Base-by-base conservation (phyloP, 305 asterid species). In the Rubia tinctorum region DNA sequence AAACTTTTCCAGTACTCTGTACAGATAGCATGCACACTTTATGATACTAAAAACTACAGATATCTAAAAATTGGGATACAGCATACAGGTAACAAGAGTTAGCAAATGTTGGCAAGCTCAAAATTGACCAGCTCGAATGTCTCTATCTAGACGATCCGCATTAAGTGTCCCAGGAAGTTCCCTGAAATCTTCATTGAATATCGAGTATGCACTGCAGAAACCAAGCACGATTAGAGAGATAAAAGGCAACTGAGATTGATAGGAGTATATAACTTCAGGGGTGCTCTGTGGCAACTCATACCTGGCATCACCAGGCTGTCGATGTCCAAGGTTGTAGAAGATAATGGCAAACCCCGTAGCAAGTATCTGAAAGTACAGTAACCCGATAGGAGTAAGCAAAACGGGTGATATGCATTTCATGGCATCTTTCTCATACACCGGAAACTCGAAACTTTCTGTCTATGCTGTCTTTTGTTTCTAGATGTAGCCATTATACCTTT, bases 151-250 rank as follows among this genome's bases (percentile, higher is more conserved):
- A 43, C 90, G 96, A 51, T 90, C 96, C 18, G 98, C 98, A 40
- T 91, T 93, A 45, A 93, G 89, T 45, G 98, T 93, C 47, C 98
- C 97, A 9, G 98, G 97, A 68, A 93, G 90, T 80, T 93, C 98
- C 82, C 96, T 82, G 75, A 93, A 93, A 82, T 87, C 95, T 76
- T 93, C 97, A 62, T 93, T 93, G 89, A 93, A 93, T 71, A 91
- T 71, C 40, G 98, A 93, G 80, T 93, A 93, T 68, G 98, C 98
- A 84, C 98, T 93, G 97, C 88, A 81, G 30, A 81, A 73, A 45
- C 65, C 69, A 73, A 80, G 47, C 43, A 68, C 37, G 27, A 44
- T 27, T 25, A 75, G 68, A 68, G 44, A 43, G 30, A 25, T 15
- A 51, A 11, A 25, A 76, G 27, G 42, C 20, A 11, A 14, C 42